Evolutionary conservation across 164 flowering plant species (phyloP).

Genomic region (Piper longum): DNA sequence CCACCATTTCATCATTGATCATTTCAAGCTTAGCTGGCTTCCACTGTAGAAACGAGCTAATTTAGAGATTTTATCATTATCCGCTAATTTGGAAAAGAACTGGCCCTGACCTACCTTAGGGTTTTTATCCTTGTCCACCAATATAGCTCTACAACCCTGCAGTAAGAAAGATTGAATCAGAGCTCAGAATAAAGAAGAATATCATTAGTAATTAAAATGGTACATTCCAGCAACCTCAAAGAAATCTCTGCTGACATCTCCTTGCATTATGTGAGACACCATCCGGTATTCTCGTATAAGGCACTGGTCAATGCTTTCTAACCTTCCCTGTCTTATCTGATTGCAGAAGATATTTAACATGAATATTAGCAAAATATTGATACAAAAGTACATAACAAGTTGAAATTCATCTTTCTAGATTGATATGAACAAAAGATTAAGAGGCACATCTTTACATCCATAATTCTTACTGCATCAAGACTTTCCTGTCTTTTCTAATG

Average conservation of each 20-base stretch:
- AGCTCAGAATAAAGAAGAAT: background rate
- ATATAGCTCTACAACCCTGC: slow-evolving; percentile 62
- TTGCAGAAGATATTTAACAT: slow-evolving; percentile 2
- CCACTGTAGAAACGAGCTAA: slow-evolving; percentile 41
- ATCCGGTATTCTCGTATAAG: slow-evolving; percentile 74
- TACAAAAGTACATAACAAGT: background rate
- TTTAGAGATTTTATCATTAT: background rate
- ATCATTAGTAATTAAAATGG: background rate
- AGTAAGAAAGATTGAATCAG: slow-evolving; percentile 4
- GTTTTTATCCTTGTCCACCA: slow-evolving; percentile 51
- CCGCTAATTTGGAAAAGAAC: background rate
- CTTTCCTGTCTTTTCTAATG: no score
- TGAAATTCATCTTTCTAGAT: background rate
- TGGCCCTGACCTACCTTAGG: slow-evolving; percentile 17
- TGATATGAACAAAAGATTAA: background rate
- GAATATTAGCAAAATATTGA: background rate
- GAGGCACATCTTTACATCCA: no score
- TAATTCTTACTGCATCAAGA: no score
- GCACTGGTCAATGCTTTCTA: slow-evolving; percentile 77
- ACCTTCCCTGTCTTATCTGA: slow-evolving; percentile 90
- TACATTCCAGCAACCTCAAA: slow-evolving; percentile 12
- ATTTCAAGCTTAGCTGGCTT: slow-evolving; percentile 65
- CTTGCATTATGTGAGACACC: slow-evolving; percentile 55
- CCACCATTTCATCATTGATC: slow-evolving; percentile 50
- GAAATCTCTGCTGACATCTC: slow-evolving; percentile 51